Conservation (phyloP, 495 filamentous ascomycete species). For the Penicillium atrosanguineum region DNA sequence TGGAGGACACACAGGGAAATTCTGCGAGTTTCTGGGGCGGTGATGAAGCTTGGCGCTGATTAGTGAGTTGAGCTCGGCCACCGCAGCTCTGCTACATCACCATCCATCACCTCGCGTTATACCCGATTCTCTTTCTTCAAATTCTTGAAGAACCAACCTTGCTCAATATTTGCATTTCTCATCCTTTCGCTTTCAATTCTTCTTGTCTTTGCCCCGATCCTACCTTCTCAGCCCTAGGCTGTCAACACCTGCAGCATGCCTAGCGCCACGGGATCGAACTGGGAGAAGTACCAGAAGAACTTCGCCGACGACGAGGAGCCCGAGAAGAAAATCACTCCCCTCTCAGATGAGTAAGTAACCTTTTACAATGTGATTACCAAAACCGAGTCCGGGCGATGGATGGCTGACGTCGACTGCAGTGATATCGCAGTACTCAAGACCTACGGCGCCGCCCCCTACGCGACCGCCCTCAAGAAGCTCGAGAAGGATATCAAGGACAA, state of each 20-base stretch:
- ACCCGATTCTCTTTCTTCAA: conserved; percentile 19
- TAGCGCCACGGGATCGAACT: conserved; percentile 87
- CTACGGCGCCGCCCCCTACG: conserved; percentile 96
- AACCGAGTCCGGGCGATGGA: conserved; percentile 10
- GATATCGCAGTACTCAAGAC: conserved; percentile 99
- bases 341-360: conserved; percentile 83
- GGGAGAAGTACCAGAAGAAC: conserved; percentile 98
- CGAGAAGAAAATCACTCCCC: conserved; percentile 98
- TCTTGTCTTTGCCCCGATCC: neutral
- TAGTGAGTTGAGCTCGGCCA: conserved; percentile 39
- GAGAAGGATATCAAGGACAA: conserved; percentile 98
- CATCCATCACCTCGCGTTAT: conserved; percentile 19
- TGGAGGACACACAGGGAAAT: conserved; percentile 42
- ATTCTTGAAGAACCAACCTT: conserved; percentile 5
- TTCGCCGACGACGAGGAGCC: conserved; percentile 94
- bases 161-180: conserved; percentile 3
- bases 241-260: conserved; percentile 60
- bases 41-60: conserved; percentile 47
- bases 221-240: conserved; percentile 26
- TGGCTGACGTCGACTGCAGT: conserved; percentile 49
- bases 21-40: conserved; percentile 58
- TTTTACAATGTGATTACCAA: neutral
- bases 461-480: conserved; percentile 85
- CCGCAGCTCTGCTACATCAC: conserved; percentile 34
- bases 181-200: conserved; percentile 5